Conservation (phyloP, 2,329 filamentous ascomycete species). For the Nectriaceae sp. region DNA sequence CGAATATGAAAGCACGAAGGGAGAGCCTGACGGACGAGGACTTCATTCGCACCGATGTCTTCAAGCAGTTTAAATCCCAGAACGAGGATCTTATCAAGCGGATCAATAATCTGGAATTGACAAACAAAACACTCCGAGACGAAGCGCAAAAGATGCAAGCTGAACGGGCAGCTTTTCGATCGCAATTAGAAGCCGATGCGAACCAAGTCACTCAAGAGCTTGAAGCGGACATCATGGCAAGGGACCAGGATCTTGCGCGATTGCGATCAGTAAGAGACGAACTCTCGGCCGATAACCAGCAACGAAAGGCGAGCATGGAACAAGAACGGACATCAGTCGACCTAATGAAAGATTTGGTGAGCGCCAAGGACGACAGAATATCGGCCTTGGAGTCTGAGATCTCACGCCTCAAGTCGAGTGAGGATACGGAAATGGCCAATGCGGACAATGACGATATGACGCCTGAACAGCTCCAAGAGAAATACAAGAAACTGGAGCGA, state of each 20-base stretch:
- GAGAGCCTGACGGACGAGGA: slow-evolving; percentile 86
- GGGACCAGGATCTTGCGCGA: slow-evolving; percentile 82
- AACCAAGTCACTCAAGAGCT: slow-evolving; percentile 73
- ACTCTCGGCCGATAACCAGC: slow-evolving; percentile 75
- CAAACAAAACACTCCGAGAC: slow-evolving; percentile 80
- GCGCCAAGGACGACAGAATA: slow-evolving; percentile 80
- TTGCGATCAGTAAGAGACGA: slow-evolving; percentile 86
- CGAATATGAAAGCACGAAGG: slow-evolving; percentile 66
- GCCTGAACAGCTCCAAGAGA: slow-evolving; percentile 71
- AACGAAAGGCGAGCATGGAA: slow-evolving; percentile 78
- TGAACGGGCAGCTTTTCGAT: slow-evolving; percentile 80
- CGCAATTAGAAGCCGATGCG: slow-evolving; percentile 78
- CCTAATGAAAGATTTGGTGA: slow-evolving; percentile 78
- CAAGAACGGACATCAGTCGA: slow-evolving; percentile 69
- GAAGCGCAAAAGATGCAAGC: slow-evolving; percentile 83
- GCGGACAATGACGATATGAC: slow-evolving; percentile 58
- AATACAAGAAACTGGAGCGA: slow-evolving; percentile 73
- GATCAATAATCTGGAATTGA: slow-evolving; percentile 87
- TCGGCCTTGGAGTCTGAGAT: slow-evolving; percentile 80
- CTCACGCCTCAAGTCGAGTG: slow-evolving; percentile 62
- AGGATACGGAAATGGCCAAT: slow-evolving; percentile 49
- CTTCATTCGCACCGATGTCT: slow-evolving; percentile 88
- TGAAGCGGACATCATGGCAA: slow-evolving; percentile 77
- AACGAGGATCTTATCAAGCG: slow-evolving; percentile 92
- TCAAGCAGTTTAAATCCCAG: slow-evolving; percentile 87